A percentile compares a stretch with the other conserved stretches of the same genome.
phyloP scores from a whole-genome alignment of 2,329 filamentous ascomycete species.

The Zymoseptoria passerinii region DNA sequence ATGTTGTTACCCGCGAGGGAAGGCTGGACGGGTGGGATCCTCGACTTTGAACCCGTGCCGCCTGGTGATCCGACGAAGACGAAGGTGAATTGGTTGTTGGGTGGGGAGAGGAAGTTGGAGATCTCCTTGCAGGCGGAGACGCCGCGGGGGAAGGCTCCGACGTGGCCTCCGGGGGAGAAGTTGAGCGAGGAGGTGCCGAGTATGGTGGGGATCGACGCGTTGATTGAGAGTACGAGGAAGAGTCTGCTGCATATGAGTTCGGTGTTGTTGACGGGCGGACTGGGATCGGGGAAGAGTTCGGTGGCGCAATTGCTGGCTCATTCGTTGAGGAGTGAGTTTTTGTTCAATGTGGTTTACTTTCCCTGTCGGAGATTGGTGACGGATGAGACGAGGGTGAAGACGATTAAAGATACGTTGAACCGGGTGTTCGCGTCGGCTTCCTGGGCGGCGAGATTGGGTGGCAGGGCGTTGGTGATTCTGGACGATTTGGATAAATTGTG shows the following conservation, averaged over 20 bases:
- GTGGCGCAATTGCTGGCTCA: slow-evolving; percentile 70
- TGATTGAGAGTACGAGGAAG: slow-evolving; percentile 63
- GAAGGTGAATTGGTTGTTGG: slow-evolving; percentile 60
- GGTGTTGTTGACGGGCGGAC: slow-evolving; percentile 76
- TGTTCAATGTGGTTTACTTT: slow-evolving; percentile 81
- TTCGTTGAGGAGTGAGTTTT: slow-evolving; percentile 58
- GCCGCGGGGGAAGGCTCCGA: slow-evolving; percentile 49
- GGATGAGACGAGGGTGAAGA: slow-evolving; percentile 80
- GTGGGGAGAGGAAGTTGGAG: slow-evolving; percentile 62
- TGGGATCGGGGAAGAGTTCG: slow-evolving; percentile 83
- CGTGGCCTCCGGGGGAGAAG: slow-evolving; percentile 46
- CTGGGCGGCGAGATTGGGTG: slow-evolving; percentile 83
- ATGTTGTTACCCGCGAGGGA: slow-evolving; percentile 61
- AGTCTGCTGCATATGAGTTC: slow-evolving; percentile 82
- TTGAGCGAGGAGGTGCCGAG: slow-evolving; percentile 47
- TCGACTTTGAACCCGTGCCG: slow-evolving; percentile 63
- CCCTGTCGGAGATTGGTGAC: slow-evolving; percentile 79
- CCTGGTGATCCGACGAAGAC: slow-evolving; percentile 40
- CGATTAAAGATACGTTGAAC: slow-evolving; percentile 80
- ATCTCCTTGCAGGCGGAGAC: slow-evolving; percentile 72
- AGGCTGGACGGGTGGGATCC: slow-evolving; percentile 74
- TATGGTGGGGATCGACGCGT: slow-evolving; percentile 75
- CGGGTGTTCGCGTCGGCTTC: slow-evolving; percentile 80
- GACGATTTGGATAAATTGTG: slow-evolving; percentile 92
- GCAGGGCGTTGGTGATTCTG: slow-evolving; percentile 73